Base-by-base conservation (phyloP, 108 stramenopile species). In the Cyclotella atomus region DNA sequence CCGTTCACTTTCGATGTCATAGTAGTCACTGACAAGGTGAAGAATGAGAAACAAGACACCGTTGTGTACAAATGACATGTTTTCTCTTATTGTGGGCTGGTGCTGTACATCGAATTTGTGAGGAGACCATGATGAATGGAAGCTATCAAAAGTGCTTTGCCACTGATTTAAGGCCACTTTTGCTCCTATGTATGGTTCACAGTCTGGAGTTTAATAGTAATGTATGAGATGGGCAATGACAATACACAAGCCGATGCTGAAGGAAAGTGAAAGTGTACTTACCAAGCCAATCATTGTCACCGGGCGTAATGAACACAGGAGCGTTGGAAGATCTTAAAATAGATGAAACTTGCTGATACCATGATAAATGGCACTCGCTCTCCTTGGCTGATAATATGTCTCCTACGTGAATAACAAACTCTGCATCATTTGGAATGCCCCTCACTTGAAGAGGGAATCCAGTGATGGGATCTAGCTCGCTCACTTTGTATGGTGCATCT, bases 371-470 rank as follows among this genome's bases (percentile, higher is more conserved):
- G 15, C 54, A 69, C n/a, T 29, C 36, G 19, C 41, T 69, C 35
- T 45, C 32, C 33, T 56, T 69, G 0, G 57, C 32, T 30, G 38
- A 28, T 1, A 50, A 6, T 25, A 69, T 69, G 32, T 69, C 68
- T 10, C 68, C 68, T 1, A 69, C 68, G 20, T 69, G 68, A 10
- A 69, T n/a, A 0, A 69, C 68, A 34, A 69, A 69, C 10, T 69
- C 27, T n/a, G 68, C 52, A 19, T 69, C 68, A 16, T 59, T 34
- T 0, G 68, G 68, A 29, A 69, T 69, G 16, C 36, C 55, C 15
- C 41, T n/a, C 1, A 69, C 30, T 59, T 57, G 53, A 30, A 14
- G 23, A 30, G 64, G 63, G 29, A 65, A 65, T 21, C 46, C 45
- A 28, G 56, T 30, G 12, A 12, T 45, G 28, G 43, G 44, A 30